Percentiles rank a stretch among this genome's conserved stretches.
Conservation (phyloP, 495 filamentous ascomycete genomes). For the Trichocladium uniseriatum region DNA sequence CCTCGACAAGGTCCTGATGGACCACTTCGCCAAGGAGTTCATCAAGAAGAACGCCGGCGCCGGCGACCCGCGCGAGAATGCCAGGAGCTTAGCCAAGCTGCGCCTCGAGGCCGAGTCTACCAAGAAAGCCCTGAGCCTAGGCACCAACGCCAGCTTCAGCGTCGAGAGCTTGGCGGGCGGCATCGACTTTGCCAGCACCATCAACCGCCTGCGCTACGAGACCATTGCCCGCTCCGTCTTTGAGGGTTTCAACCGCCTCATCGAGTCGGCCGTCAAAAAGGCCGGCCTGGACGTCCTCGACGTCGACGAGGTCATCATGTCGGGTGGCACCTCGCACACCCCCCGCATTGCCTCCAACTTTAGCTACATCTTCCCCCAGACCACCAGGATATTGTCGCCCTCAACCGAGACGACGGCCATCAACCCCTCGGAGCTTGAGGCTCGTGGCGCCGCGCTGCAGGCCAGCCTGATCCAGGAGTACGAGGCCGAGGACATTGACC, state of each 20-base stretch:
- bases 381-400: constrained; percentile 72
- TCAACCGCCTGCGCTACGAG: constrained; percentile 91
- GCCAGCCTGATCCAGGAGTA: constrained; percentile 87
- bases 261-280: constrained; percentile 80
- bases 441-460: constrained; percentile 89
- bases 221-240: constrained; percentile 78
- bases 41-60: constrained; percentile 73
- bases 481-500: constrained; percentile 85
- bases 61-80: constrained; percentile 73
- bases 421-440: constrained; percentile 85
- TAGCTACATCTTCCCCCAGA: constrained; percentile 66
- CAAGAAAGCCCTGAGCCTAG: constrained; percentile 82
- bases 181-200: constrained; percentile 78
- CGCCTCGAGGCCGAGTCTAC: constrained; percentile 83
- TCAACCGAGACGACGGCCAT: constrained; percentile 65
- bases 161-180: constrained; percentile 82
- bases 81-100: constrained; percentile 77
- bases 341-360: constrained; percentile 79
- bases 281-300: constrained; percentile 86
- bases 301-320: constrained; percentile 89
- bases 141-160: constrained; percentile 78
- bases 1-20: constrained; percentile 81
- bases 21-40: constrained; percentile 98
- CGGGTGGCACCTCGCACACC: constrained; percentile 86
- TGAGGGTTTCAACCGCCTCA: constrained; percentile 72